Base-by-base conservation (phyloP, 2,329 filamentous ascomycete species). In the Paecilomyces sp. region DNA sequence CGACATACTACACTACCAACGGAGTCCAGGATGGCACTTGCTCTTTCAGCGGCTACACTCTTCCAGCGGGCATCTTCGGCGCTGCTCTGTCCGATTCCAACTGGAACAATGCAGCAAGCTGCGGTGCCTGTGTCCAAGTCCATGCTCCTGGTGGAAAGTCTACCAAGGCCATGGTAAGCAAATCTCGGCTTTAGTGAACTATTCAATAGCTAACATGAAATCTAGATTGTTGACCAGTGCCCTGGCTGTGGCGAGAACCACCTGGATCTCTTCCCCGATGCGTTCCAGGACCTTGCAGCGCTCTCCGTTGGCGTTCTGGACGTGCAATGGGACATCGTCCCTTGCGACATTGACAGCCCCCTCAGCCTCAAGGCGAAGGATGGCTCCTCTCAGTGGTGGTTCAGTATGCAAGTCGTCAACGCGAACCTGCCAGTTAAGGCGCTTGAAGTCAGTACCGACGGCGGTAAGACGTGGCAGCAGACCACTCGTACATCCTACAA, bases 321-420 rank as follows among this genome's bases (percentile, higher is more conserved):
- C 61, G 74, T 84, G 13, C 71, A 70, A 47, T 85, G 81, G 80
- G 69, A 77, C 36, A 77, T 78, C 61, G 77, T 83, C 11, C 66
- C 77, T 22, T 85, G 83, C 66, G 80, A 78, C 52, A 81, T 85
- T 66, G 76, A 76, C 55, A 71, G 74, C 0, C 78, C 81, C 1
- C 70, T 85, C 9, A 65, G 75, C 54, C 74, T 85, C 25, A 78
- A 80, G 70, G 83, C 82, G 73, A 84, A 85, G 69, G 74, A 68
- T 15, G 71, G 71, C 4, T 68, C 77, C 3, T 81, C 79, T 3
- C 67, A 72, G 31, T 78, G 79, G 70, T 84, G 82, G 81, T 85
- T 85, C 74, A 79, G 78, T 55, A 85, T 86, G 79, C 86, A 89
- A 70, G 85, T 88, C 52, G 77, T 86, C 66, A 88, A 88, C 72